Base-by-base conservation (phyloP, 1,284 basidiomycete genomes). In the Austroboletus niveus region DNA sequence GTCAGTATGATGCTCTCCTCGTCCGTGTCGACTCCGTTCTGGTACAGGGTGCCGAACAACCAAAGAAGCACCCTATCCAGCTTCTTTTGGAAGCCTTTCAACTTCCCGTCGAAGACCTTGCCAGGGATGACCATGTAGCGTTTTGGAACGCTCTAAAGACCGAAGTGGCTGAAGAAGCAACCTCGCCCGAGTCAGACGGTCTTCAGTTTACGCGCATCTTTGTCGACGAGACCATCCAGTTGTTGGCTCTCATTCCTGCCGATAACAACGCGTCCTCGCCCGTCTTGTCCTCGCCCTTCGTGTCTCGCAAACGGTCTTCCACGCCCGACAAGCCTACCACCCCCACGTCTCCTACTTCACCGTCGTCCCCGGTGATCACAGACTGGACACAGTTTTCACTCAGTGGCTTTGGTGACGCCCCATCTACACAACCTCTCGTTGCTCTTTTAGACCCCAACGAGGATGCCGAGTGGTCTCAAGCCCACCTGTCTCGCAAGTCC, bases 211-310 rank as follows among this genome's bases (percentile, higher is more conserved):
- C 71, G 50, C 72, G 70, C 45, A 67, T 89, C 44, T 80, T 89
- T 52, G 72, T 79, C 4, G 87, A 89, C 50, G 86, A 89, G 51
- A 88, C 84, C 0, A 72, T 86, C 10, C 80, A 82, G 8, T 66
- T 74, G 4, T 30, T 72, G 34, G 62, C 68, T 42, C 57, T 44
- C 48, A 58, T 60, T 20, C 53, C 65, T 30, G 49, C 54, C n/a
- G 55, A 53, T 24, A 42, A 46, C 30, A 57, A 46, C 22, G 22
- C 5, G 22, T 24, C 22, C 4, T 24, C 22, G 22, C 22, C 22
- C 22, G 22, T 48, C 34, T 46, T 55, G 9, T 42, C 55, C 7
- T 65, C 57, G 1, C 58, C 71, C 29, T 17, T 35, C 5, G 10
- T 64, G 22, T 60, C 69, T 44, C 54, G 51, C 38, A 60, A 52